Evolutionary conservation across 805 yeast species (phyloP).

Genomic region (Yueomyces sp.): DNA sequence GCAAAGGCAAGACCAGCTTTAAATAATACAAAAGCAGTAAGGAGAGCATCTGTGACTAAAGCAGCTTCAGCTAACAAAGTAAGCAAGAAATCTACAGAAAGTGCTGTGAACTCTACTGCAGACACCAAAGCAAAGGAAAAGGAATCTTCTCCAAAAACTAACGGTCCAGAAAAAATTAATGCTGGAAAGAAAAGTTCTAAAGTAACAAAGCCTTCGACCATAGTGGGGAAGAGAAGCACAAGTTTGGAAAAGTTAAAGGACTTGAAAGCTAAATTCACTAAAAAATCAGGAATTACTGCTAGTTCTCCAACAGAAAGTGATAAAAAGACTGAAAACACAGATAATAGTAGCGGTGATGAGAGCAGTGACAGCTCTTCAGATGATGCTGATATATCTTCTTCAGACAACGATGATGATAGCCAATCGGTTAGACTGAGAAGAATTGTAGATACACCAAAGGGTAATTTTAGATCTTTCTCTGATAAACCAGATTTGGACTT

Average conservation of each 20-base stretch:
- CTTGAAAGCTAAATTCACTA: conserved; percentile 6
- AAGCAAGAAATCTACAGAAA: too few relatives aligned
- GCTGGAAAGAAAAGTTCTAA: too few relatives aligned
- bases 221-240: too few relatives aligned
- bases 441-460: conserved; percentile 34
- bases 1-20: not conserved
- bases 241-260: conserved; percentile 30
- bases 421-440: conserved; percentile 25
- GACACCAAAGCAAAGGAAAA: not conserved
- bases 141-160: not conserved
- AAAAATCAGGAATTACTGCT: not conserved
- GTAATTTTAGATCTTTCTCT: conserved; percentile 8
- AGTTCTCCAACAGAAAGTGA: not conserved
- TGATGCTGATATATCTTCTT: conserved; percentile 7
- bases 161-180: too few relatives aligned
- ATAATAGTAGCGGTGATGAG: not conserved
- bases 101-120: not conserved
- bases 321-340: not conserved
- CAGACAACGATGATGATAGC: conserved; percentile 7
- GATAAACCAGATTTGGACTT: conserved; percentile 8
- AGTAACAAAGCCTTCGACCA: too few relatives aligned
- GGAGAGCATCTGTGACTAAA: conserved; percentile 3
- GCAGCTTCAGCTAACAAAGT: not conserved
- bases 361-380: not conserved
- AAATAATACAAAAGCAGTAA: not conserved